Evolutionary conservation across 495 filamentous ascomycete species (phyloP).

Genomic region (Venustampulla echinocandica): DNA sequence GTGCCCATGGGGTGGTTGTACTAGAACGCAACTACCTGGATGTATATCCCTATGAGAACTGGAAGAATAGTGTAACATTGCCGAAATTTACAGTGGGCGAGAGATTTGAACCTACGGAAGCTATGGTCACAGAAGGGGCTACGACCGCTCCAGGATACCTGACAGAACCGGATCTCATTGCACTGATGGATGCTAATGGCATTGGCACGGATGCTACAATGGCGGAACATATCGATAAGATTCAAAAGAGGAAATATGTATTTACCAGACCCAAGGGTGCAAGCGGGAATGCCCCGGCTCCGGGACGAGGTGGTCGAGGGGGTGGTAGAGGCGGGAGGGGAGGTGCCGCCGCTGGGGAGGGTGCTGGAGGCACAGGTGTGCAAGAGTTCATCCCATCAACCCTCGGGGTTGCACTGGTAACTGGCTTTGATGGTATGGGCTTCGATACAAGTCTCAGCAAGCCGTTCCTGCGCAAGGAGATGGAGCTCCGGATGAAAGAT

Average conservation of each 20-base stretch:
- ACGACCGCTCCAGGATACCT: conserved; percentile 77
- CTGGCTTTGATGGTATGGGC: conserved; percentile 87
- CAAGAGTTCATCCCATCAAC: conserved; percentile 86
- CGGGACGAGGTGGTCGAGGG: conserved; percentile 37
- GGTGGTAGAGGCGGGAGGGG: conserved; percentile 28
- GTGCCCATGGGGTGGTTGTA: conserved; percentile 74
- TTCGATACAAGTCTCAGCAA: conserved; percentile 88
- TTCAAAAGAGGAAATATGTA: conserved; percentile 83
- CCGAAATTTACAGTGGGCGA: conserved; percentile 72
- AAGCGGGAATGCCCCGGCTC: conserved; percentile 21
- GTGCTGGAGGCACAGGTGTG: conserved; percentile 46
- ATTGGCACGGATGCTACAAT: conserved; percentile 98
- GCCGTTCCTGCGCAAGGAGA: conserved; percentile 96
- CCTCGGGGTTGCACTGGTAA: conserved; percentile 80
- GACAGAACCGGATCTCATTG: conserved; percentile 95
- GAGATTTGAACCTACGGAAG: conserved; percentile 79
- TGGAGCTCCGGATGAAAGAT: conserved; percentile 89
- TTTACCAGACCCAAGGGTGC: conserved; percentile 46
- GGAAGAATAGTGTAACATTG: conserved; percentile 78
- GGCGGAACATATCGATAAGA: conserved; percentile 95
- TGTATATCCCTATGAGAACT: conserved; percentile 93
- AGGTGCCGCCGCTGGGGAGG: conserved; percentile 46
- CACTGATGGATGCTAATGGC: conserved; percentile 95
- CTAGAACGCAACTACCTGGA: conserved; percentile 86
- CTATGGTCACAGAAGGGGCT: conserved; percentile 78